Conservation (phyloP, 2,329 filamentous ascomycete genomes). For the Trichoderma sp. region DNA sequence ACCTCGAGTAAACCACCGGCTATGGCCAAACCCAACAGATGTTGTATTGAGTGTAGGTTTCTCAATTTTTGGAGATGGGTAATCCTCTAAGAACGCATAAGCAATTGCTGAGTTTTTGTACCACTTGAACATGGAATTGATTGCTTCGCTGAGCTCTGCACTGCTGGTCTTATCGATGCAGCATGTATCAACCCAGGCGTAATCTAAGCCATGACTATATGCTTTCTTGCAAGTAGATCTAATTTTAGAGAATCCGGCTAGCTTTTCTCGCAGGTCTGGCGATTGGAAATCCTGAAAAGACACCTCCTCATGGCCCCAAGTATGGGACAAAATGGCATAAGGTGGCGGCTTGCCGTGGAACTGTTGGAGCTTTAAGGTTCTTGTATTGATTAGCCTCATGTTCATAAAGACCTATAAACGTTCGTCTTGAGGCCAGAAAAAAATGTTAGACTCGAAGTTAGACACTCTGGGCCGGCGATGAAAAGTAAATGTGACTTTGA, state of each 20-base stretch:
- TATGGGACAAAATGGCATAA: background rate
- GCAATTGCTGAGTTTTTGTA: background rate
- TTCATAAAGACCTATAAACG: background rate
- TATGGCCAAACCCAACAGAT: background rate
- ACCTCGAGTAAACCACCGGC: background rate
- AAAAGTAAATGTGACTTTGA: background rate
- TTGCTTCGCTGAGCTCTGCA: background rate
- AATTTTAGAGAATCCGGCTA: background rate
- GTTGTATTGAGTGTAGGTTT: background rate
- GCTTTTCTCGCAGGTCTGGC: background rate
- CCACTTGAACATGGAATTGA: background rate
- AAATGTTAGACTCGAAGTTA: rapidly evolving
- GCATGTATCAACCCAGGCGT: background rate
- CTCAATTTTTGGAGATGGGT: background rate
- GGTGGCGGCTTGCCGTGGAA: background rate
- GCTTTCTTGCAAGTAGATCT: background rate
- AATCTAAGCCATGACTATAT: background rate
- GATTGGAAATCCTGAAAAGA: background rate
- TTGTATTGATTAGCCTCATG: background rate
- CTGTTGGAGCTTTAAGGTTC: background rate
- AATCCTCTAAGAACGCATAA: background rate
- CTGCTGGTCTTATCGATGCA: background rate
- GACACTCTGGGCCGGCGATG: rapidly evolving
- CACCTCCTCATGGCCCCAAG: background rate
- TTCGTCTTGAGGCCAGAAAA: background rate